Evolutionary conservation across 176 grass and related monocot genomes (phyloP).

Genomic region (Oryza meyeriana): DNA sequence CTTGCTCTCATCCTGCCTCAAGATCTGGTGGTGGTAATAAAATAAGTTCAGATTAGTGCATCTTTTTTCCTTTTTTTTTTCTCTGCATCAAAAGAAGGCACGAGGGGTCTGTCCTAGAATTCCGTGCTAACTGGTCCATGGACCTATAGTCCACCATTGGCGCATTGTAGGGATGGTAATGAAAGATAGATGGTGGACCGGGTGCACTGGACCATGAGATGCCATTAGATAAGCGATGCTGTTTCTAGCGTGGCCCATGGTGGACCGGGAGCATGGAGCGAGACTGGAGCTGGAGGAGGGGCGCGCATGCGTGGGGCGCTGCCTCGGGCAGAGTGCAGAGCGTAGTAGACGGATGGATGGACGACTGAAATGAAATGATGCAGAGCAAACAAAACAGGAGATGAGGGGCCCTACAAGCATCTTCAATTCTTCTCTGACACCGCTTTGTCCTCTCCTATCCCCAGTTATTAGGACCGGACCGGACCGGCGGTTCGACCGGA

Average conservation of each 20-base stretch:
- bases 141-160: not conserved
- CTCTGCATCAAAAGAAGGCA: slow-evolving; percentile 4
- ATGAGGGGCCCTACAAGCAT: no score
- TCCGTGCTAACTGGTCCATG: not conserved
- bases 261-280: not conserved
- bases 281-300: no score
- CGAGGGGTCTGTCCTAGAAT: not conserved
- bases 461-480: no score
- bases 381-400: no score
- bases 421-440: not conserved
- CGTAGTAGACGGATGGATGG: not conserved
- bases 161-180: not conserved
- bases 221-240: not conserved
- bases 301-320: not conserved
- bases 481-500: no score
- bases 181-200: not conserved
- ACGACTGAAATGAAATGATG: not conserved
- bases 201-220: not conserved
- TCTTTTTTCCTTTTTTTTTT: not conserved
- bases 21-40: not conserved
- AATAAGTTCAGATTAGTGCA: not conserved
- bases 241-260: not conserved
- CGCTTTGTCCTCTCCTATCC: not conserved
- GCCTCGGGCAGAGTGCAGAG: slow-evolving; percentile 8
- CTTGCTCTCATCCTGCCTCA: not conserved